Evolutionary conservation across 2,329 filamentous ascomycete species (phyloP).

Genomic region (Didymella pinodella): DNA sequence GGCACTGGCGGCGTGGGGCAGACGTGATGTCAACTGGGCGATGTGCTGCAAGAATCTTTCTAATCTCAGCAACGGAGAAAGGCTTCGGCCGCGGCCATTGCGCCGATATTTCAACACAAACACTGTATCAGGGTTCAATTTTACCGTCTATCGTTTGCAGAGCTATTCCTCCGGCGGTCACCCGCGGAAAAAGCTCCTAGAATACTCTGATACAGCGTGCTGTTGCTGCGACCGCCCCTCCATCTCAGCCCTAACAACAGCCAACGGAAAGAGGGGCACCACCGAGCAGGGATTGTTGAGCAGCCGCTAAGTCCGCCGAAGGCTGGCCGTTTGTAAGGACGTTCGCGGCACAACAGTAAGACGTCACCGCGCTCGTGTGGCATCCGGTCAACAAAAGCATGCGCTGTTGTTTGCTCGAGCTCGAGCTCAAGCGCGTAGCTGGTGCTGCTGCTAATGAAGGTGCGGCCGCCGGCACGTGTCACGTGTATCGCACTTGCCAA

Average conservation of each 20-base stretch:
- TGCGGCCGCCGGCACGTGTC: conserved; percentile 2
- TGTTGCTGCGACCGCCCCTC: conserved; percentile 23
- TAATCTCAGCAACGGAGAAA: conserved; percentile 36
- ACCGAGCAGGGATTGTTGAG: conserved; percentile 22
- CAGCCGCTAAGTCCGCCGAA: conserved; percentile 24
- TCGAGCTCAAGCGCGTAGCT: not conserved
- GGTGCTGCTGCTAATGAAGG: conserved; percentile 1
- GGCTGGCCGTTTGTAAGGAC: conserved; percentile 23
- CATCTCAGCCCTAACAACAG: conserved; percentile 22
- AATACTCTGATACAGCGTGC: conserved; percentile 20
- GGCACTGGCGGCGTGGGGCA: conserved; percentile 41
- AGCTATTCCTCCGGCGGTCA: conserved; percentile 13
- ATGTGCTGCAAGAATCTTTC: conserved; percentile 33
- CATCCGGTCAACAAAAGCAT: conserved; percentile 5
- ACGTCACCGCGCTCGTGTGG: conserved; percentile 12
- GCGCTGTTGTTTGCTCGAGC: conserved; percentile 3
- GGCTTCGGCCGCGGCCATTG: conserved; percentile 45
- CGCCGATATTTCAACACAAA: conserved; percentile 21
- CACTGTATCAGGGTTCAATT: conserved; percentile 15
- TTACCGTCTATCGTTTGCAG: conserved; percentile 14
- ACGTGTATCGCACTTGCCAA: conserved; percentile 11
- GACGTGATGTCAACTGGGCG: conserved; percentile 36
- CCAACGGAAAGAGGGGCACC: conserved; percentile 23
- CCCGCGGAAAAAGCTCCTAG: conserved; percentile 27
- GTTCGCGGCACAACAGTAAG: conserved; percentile 11